Evolutionary conservation across 2,329 filamentous ascomycete species (phyloP).

Genomic region (Fonsecaea pedrosoi): DNA sequence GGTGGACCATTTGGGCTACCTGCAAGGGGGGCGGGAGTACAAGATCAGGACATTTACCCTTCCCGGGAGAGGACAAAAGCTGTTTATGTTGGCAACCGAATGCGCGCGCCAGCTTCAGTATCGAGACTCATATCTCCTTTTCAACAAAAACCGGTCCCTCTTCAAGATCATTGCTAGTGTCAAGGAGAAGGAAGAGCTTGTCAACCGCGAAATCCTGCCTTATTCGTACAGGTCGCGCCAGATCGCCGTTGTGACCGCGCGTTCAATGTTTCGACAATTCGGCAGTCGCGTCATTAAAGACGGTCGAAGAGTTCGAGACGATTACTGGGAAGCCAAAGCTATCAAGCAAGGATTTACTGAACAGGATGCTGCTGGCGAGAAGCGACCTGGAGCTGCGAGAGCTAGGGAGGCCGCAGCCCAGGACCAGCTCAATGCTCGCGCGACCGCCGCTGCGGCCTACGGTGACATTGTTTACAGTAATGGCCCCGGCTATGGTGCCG

Average conservation of each 20-base stretch:
- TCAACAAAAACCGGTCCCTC: constrained; percentile 97
- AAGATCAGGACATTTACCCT: constrained; percentile 93
- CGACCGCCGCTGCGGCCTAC: constrained; percentile 67
- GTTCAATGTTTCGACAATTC: constrained; percentile 99
- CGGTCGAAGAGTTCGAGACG: constrained; percentile 88
- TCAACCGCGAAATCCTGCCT: constrained; percentile 90
- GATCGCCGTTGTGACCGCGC: constrained; percentile 95
- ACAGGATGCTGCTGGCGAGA: constrained; percentile 93
- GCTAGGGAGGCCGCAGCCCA: constrained; percentile 78
- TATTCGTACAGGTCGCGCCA: constrained; percentile 98
- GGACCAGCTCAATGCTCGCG: constrained; percentile 57
- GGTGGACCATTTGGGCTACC: constrained; percentile 81
- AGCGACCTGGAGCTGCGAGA: constrained; percentile 89
- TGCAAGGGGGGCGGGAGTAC: constrained; percentile 83
- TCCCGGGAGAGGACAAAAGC: constrained; percentile 85
- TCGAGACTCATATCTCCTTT: constrained; percentile 94
- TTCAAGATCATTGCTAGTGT: constrained; percentile 98
- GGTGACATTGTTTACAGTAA: constrained; percentile 90
- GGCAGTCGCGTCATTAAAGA: constrained; percentile 91
- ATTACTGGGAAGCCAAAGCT: constrained; percentile 98
- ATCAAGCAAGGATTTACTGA: constrained; percentile 98
- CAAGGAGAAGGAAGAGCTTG: constrained; percentile 93
- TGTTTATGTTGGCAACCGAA: constrained; percentile 98
- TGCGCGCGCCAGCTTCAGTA: constrained; percentile 93
- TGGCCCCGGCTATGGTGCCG: constrained; percentile 67